Evolutionary conservation across 2,329 filamentous ascomycete species (phyloP).

Genomic region (Colletotrichum musicola): DNA sequence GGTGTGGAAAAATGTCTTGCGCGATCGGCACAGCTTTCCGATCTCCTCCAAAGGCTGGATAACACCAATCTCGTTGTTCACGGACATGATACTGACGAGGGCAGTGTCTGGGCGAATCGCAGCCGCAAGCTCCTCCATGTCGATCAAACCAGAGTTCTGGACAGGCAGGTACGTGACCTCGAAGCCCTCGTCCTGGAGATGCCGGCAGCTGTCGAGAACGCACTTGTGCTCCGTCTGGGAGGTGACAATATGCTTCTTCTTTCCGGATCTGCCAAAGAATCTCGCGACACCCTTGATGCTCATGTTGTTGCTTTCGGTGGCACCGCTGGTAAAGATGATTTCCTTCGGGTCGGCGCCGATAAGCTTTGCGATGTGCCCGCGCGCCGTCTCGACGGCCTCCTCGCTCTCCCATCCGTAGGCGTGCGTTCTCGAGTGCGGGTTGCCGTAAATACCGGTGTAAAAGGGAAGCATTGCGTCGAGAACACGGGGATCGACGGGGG

Average conservation of each 20-base stretch:
- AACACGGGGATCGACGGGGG: constrained; percentile 92
- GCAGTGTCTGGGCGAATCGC: constrained; percentile 92
- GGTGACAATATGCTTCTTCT: constrained; percentile 99
- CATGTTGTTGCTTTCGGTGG: constrained; percentile 99
- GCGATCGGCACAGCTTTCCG: constrained; percentile 88
- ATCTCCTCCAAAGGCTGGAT: constrained; percentile 96
- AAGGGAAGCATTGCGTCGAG: constrained; percentile 97
- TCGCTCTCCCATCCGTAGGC: constrained; percentile 99
- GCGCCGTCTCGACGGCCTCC: constrained; percentile 89
- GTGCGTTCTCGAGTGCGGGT: constrained; percentile 96
- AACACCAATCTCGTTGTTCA: constrained; percentile 99
- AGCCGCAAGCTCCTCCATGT: constrained; percentile 85
- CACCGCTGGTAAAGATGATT: constrained; percentile 98
- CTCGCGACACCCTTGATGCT: constrained; percentile 97
- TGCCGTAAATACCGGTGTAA: constrained; percentile 93
- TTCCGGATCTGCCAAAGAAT: constrained; percentile 92
- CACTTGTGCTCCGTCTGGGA: constrained; percentile 99
- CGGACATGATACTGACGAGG: constrained; percentile 96
- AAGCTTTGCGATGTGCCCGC: constrained; percentile 84
- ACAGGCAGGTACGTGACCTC: constrained; percentile 98
- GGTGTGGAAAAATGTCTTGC: constrained; percentile 98
- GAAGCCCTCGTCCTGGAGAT: constrained; percentile 96
- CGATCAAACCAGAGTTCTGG: constrained; percentile 85
- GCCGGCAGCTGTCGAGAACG: constrained; percentile 95
- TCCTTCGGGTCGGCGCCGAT: constrained; percentile 97